phyloP scores from a whole-genome alignment of 495 filamentous ascomycete genomes.

The Daldinia caldariorum region DNA sequence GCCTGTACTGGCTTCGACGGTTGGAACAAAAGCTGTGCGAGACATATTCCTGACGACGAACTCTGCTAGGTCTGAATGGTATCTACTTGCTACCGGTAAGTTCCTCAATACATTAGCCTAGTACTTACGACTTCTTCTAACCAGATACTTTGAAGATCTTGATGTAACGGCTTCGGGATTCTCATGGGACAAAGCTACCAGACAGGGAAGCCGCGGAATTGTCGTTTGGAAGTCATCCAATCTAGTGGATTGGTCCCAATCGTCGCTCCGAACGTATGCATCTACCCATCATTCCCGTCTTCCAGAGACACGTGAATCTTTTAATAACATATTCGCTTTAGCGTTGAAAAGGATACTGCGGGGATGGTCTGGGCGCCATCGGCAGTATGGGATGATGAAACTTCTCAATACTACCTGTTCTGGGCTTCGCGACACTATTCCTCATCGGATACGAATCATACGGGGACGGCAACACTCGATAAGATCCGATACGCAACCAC shows the following conservation, averaged over 20 bases:
- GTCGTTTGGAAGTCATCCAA: constrained; percentile 53
- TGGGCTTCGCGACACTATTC: constrained; percentile 48
- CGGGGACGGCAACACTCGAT: constrained; percentile 36
- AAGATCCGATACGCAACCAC: constrained; percentile 49
- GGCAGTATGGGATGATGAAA: constrained; percentile 51
- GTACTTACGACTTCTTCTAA: neutral
- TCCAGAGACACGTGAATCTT: neutral
- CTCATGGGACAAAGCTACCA: constrained; percentile 52
- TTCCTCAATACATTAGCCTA: neutral
- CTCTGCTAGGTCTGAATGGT: constrained; percentile 42
- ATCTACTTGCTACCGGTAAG: constrained; percentile 38
- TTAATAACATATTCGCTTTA: constrained; percentile 15
- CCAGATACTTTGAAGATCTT: constrained; percentile 20
- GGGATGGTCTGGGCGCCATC: constrained; percentile 56
- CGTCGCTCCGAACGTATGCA: constrained; percentile 27
- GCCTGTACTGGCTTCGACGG: constrained; percentile 49
- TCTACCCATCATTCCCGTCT: neutral
- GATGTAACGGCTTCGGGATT: constrained; percentile 37
- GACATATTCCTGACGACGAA: constrained; percentile 50
- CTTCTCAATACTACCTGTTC: constrained; percentile 50
- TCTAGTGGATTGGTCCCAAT: constrained; percentile 47
- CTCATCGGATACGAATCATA: constrained; percentile 41
- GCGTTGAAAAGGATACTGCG: constrained; percentile 49
- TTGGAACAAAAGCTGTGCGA: constrained; percentile 50
- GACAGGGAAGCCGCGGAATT: constrained; percentile 48